A percentile compares a stretch with the other conserved stretches of the same genome.
Conservation (phyloP, 306 rosid genomes). For the Prosopis cineraria region DNA sequence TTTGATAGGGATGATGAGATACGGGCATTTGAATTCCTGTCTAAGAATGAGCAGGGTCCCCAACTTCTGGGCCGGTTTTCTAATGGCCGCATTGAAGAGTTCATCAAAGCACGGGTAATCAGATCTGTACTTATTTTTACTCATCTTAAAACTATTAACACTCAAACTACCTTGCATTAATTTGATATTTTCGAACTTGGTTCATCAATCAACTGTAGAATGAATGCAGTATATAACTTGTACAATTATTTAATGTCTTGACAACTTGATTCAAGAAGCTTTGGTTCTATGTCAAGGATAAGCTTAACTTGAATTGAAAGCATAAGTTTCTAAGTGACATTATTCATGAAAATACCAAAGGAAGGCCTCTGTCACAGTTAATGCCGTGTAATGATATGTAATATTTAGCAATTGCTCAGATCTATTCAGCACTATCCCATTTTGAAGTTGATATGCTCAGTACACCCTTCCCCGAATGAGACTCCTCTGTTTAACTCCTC, state of each 20-base stretch:
- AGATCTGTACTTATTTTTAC: neutral
- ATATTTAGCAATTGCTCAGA: neutral
- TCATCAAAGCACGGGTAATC: conserved; percentile 77
- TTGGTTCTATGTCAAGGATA: neutral
- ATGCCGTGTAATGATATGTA: neutral
- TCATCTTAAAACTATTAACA: neutral
- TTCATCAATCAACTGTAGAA: neutral
- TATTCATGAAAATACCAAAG: neutral
- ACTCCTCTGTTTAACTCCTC: neutral
- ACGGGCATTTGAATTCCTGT: conserved; percentile 59
- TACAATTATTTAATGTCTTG: neutral
- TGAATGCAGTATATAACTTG: conserved; percentile 6
- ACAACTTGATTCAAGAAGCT: neutral
- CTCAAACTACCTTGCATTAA: neutral
- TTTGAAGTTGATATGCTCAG: conserved; percentile 5
- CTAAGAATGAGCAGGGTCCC: conserved; percentile 85
- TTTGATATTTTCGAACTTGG: neutral
- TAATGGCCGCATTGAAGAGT: conserved; percentile 82
- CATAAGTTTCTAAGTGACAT: neutral
- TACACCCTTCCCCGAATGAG: neutral
- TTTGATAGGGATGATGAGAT: conserved; percentile 67
- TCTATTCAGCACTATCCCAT: neutral
- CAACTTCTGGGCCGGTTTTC: conserved; percentile 70
- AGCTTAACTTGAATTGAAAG: neutral
- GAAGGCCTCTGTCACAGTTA: neutral